Conservation (phyloP, 441 rosid genomes). For the Brassica hybrid region DNA sequence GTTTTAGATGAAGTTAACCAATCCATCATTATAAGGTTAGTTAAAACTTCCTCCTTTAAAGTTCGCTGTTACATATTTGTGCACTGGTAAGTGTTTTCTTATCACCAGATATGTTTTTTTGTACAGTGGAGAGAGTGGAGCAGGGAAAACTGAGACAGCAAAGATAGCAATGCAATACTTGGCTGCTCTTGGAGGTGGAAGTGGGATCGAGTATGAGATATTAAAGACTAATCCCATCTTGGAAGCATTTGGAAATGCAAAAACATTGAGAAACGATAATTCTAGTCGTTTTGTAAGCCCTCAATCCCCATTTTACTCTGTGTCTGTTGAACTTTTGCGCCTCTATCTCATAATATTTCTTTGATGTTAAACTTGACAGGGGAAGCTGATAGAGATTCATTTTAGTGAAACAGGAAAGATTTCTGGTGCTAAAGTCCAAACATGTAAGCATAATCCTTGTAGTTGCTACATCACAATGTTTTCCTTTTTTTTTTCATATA, state of each 20-base stretch:
- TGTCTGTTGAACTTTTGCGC: too few relatives aligned
- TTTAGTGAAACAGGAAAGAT: conserved; percentile 95
- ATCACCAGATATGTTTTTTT: conserved; percentile 30
- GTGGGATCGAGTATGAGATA: conserved; percentile 70
- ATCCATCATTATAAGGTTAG: conserved; percentile 96
- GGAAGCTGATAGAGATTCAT: conserved; percentile 93
- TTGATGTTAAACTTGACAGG: conserved; percentile 57
- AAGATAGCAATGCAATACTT: conserved; percentile 87
- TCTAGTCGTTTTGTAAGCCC: conserved; percentile 88
- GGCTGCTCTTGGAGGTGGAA: conserved; percentile 81
- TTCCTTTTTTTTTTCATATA: conserved; percentile 2
- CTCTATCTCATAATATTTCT: conserved; percentile 9
- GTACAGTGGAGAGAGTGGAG: conserved; percentile 92
- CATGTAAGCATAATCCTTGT: conserved; percentile 66
- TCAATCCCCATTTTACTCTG: background rate
- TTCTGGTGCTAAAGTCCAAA: conserved; percentile 93
- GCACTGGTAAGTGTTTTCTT: conserved; percentile 3
- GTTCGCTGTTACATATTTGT: conserved; percentile 1
- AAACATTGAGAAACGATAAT: conserved; percentile 82
- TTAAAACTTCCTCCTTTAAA: background rate
- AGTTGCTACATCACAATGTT: conserved; percentile 4
- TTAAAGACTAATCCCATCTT: conserved; percentile 74
- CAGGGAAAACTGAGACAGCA: conserved; percentile 97
- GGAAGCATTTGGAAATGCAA: conserved; percentile 97
- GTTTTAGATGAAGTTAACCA: conserved; percentile 92